phyloP scores from a whole-genome alignment of 352 stramenopile genomes.

The Salisapilia sapeloensis region DNA sequence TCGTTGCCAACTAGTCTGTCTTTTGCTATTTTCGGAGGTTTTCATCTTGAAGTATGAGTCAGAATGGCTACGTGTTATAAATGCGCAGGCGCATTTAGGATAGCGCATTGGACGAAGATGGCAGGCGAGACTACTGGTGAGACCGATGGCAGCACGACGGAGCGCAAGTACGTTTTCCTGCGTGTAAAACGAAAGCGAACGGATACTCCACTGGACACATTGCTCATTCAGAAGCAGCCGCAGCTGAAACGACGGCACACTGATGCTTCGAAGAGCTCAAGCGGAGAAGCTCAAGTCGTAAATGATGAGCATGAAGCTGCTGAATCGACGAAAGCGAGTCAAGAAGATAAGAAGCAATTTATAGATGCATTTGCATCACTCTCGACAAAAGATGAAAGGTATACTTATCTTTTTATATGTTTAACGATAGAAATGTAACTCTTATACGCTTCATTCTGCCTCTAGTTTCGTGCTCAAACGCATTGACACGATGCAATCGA shows the following conservation, averaged over 20 bases:
- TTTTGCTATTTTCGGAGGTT: too few relatives aligned
- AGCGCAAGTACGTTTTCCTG: constrained; percentile 41
- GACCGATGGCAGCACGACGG: not conserved
- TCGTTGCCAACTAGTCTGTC: too few relatives aligned
- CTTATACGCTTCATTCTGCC: not conserved
- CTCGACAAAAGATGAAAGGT: constrained; percentile 36
- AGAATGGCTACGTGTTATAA: too few relatives aligned
- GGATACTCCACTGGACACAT: constrained; percentile 48
- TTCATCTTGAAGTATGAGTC: too few relatives aligned
- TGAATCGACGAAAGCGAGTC: constrained; percentile 1
- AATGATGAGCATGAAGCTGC: constrained; percentile 1
- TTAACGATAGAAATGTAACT: too few relatives aligned
- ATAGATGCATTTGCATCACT: constrained; percentile 42
- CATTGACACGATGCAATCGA: constrained; percentile 64
- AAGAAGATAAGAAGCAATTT: constrained; percentile 9
- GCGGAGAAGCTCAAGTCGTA: too few relatives aligned
- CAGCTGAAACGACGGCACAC: constrained; percentile 6
- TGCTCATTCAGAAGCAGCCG: constrained; percentile 41
- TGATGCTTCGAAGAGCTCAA: too few relatives aligned
- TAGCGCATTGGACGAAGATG: constrained; percentile 4
- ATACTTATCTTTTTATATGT: not conserved
- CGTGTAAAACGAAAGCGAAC: constrained; percentile 72
- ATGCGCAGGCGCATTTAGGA: too few relatives aligned
- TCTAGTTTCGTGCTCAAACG: constrained; percentile 60
- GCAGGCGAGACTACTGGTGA: constrained; percentile 5